Evolutionary conservation across 2,329 filamentous ascomycete species (phyloP), one percentile per base, ranked within the genome.

Genomic region (Sporothrix sp.): DNA sequence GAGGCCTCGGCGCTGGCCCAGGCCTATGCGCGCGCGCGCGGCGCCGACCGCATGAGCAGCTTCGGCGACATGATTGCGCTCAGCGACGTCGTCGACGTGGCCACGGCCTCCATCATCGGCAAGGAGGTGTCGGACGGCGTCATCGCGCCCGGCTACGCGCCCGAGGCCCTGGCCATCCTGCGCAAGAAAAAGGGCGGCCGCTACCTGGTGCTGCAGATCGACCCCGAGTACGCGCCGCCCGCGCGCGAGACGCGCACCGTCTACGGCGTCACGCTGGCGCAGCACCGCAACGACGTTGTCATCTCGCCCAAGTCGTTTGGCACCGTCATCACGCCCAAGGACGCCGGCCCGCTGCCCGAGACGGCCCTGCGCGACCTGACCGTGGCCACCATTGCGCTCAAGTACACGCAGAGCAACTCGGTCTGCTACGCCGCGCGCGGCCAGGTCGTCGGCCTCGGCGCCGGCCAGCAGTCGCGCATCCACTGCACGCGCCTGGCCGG

Each of bases 341-440:
- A 87, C 60, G 76, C 81, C 47, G 69, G 73, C 35, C 68, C 78
- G 16, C 78, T 98, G 18, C 79, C 90, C 35, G 87, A 93, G 62
- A 77, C 79, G 51, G 93, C 93, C 48, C 76, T 91, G 55, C 83
- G 91, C 55, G 93, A 98, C 63, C 74, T 98, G 57, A 90, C 91
- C 25, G 85, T 98, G 42, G 93, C 93, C 50, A 98, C 93, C 51
- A 96, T 98, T 63, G 89, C 93, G 30, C 78, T 97, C 61, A 98
- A 98, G 73, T 98, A 95, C 75, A 98, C 93, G 1, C 90, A 98
- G 72, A 95, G 89, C 65, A 98, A 98, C 79, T 96, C 90, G 23
- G 93, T 98, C 57, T 97, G 91, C 79, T 98, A 97, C 66, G 90
- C 93, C 50, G 76, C 88, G 57, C 90, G 95, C 62, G 93, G 93